phyloP scores from a whole-genome alignment of 176 grass and related monocot genomes.

The Carex cristatella region DNA sequence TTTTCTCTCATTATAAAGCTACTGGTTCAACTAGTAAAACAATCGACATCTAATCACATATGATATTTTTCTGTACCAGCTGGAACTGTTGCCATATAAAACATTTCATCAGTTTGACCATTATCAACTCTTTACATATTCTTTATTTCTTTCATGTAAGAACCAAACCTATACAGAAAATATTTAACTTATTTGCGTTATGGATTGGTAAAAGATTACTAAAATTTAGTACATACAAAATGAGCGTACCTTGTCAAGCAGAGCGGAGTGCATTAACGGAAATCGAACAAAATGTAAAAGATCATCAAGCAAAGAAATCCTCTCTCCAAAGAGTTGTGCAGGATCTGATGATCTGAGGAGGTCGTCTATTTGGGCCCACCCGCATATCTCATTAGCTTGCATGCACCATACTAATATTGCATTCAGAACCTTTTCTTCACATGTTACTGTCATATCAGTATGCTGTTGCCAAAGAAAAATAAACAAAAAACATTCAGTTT shows the following conservation, averaged over 20 bases:
- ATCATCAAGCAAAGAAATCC: constrained; percentile 38
- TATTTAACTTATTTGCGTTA: not conserved
- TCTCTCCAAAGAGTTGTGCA: constrained; percentile 65
- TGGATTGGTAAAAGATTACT: not conserved
- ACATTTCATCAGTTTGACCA: not conserved
- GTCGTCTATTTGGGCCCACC: constrained; percentile 61
- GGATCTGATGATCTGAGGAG: constrained; percentile 51
- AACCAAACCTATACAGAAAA: not conserved
- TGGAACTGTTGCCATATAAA: not conserved
- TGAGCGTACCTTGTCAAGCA: constrained; percentile 51
- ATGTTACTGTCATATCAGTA: constrained; percentile 88
- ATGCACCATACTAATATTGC: constrained; percentile 80
- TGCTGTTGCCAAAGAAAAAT: constrained; percentile 53
- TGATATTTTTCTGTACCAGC: not conserved
- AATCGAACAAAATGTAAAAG: constrained; percentile 79
- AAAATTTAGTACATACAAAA: not conserved
- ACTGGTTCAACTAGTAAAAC: not conserved
- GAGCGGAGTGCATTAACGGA: constrained; percentile 50
- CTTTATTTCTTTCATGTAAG: not conserved
- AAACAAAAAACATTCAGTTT: not conserved
- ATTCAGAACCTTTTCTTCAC: constrained; percentile 92
- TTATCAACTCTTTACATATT: constrained; percentile 4
- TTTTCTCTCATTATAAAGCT: not conserved
- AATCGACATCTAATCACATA: not conserved
- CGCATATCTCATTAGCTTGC: constrained; percentile 47